A percentile compares a stretch with the other conserved stretches of the same genome.
phyloP scores from a whole-genome alignment of 2,329 filamentous ascomycete species.

The Huntiella abstrusa region DNA sequence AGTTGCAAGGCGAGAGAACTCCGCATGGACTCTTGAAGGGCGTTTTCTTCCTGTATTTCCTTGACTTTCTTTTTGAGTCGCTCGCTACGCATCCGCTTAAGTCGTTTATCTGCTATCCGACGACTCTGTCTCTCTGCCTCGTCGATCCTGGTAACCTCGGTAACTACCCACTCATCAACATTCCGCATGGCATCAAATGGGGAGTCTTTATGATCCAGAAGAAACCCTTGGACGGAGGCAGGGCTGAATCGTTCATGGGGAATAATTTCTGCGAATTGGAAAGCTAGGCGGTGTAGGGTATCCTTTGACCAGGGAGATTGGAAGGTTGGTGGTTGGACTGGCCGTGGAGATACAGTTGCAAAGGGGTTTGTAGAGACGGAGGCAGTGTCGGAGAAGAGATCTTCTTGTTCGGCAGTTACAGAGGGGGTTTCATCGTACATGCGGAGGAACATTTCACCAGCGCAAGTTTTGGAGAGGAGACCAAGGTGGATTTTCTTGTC shows the following conservation, averaged over 20 bases:
- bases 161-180: constrained; percentile 15
- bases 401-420: neutral
- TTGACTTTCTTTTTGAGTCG: constrained; percentile 2
- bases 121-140: constrained; percentile 1
- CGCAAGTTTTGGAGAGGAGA: constrained; percentile 34
- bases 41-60: constrained; percentile 3
- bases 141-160: constrained; percentile 4
- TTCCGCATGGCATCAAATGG: constrained; percentile 34
- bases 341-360: neutral
- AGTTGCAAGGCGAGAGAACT: neutral
- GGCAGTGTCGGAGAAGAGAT: constrained; percentile 5
- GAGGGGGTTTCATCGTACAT: constrained; percentile 28
- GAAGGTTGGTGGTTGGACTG: no score
- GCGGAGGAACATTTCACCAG: constrained; percentile 37
- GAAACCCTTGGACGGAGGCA: constrained; percentile 45
- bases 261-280: constrained; percentile 32
- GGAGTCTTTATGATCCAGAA: constrained; percentile 42
- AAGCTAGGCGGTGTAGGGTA: constrained; percentile 4
- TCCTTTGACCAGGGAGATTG: constrained; percentile 1
- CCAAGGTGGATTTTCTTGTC: constrained; percentile 50
- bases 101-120: neutral
- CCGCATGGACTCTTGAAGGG: constrained; percentile 8
- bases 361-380: neutral
- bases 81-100: neutral
- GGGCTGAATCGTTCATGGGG: constrained; percentile 34